A percentile compares a stretch with the other conserved stretches of the same genome.
Evolutionary conservation across 2,329 filamentous ascomycete genomes (phyloP).

Genomic region (Reticulascus tulasneorum): DNA sequence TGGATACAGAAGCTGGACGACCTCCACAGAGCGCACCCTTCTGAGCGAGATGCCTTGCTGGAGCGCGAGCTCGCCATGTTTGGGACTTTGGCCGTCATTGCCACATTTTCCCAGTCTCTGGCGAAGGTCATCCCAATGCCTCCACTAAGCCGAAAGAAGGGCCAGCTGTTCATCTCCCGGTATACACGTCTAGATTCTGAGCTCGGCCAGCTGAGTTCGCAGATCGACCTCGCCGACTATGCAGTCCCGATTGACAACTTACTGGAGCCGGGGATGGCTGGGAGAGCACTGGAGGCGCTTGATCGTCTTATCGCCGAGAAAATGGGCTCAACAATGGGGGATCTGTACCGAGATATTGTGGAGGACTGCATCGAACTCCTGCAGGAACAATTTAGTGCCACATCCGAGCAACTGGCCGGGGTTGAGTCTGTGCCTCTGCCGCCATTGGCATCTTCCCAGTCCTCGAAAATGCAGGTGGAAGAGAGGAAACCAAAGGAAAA

Average conservation of each 20-base stretch:
- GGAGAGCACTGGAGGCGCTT: slow-evolving; percentile 28
- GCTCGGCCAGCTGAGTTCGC: slow-evolving; percentile 30
- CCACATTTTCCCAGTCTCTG: slow-evolving; percentile 35
- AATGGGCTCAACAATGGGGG: slow-evolving; percentile 33
- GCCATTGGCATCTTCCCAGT: slow-evolving; percentile 12
- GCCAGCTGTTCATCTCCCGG: slow-evolving; percentile 29
- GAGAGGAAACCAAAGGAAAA: slow-evolving; percentile 38
- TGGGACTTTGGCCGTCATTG: slow-evolving; percentile 31
- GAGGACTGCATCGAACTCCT: slow-evolving; percentile 32
- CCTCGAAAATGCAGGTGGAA: slow-evolving; percentile 23
- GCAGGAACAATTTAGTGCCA: slow-evolving; percentile 21
- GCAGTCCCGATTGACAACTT: slow-evolving; percentile 38
- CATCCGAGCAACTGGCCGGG: slow-evolving; percentile 19
- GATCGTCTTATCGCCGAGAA: slow-evolving; percentile 33
- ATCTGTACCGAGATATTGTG: slow-evolving; percentile 39
- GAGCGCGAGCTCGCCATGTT: slow-evolving; percentile 31
- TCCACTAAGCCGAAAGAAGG: slow-evolving; percentile 32
- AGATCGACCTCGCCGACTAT: slow-evolving; percentile 35
- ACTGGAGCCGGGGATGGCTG: slow-evolving; percentile 32
- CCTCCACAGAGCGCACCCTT: slow-evolving; percentile 28
- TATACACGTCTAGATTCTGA: slow-evolving; percentile 30
- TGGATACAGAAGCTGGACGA: slow-evolving; percentile 38
- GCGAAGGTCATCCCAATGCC: slow-evolving; percentile 30
- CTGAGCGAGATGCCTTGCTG: slow-evolving; percentile 27
- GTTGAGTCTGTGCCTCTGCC: slow-evolving; percentile 15